Percentiles rank a stretch among this genome's conserved stretches.
Evolutionary conservation across 2,329 filamentous ascomycete species (phyloP).

Genomic region (Claviceps citrina): DNA sequence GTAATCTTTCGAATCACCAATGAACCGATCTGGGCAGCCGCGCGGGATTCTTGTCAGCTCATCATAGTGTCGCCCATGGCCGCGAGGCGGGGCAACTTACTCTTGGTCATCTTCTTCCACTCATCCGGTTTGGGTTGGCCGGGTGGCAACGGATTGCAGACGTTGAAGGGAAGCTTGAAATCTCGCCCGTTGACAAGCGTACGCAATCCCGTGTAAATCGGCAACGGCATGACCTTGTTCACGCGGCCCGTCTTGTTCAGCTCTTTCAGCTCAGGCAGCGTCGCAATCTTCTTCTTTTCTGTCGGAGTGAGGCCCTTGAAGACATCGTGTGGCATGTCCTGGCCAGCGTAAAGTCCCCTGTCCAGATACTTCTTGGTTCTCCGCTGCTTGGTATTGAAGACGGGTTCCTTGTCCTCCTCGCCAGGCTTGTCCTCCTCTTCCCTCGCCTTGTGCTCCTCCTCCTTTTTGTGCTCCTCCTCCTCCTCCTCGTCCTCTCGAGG

Average conservation of each 20-base stretch:
- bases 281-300: slow-evolving; percentile 36
- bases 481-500: not conserved
- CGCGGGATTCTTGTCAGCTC: not conserved
- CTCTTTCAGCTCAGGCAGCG: slow-evolving; percentile 29
- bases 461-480: not conserved
- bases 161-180: slow-evolving; percentile 78
- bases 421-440: not conserved
- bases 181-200: slow-evolving; percentile 57
- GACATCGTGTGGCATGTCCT: slow-evolving; percentile 39
- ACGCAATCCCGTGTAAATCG: slow-evolving; percentile 63
- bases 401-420: slow-evolving; percentile 12
- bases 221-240: slow-evolving; percentile 51
- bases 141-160: slow-evolving; percentile 73
- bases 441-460: not conserved
- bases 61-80: not conserved
- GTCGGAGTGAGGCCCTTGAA: slow-evolving; percentile 30
- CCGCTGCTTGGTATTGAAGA: slow-evolving; percentile 24
- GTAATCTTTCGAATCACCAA: slow-evolving; percentile 63
- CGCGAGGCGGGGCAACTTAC: slow-evolving; percentile 29
- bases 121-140: slow-evolving; percentile 85
- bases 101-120: slow-evolving; percentile 83
- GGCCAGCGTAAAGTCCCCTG: slow-evolving; percentile 78
- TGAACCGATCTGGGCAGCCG: slow-evolving; percentile 56
- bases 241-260: slow-evolving; percentile 23
- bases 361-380: slow-evolving; percentile 60